Conservation (phyloP, 805 yeast genomes). For the Metschnikowia amazonensis region DNA sequence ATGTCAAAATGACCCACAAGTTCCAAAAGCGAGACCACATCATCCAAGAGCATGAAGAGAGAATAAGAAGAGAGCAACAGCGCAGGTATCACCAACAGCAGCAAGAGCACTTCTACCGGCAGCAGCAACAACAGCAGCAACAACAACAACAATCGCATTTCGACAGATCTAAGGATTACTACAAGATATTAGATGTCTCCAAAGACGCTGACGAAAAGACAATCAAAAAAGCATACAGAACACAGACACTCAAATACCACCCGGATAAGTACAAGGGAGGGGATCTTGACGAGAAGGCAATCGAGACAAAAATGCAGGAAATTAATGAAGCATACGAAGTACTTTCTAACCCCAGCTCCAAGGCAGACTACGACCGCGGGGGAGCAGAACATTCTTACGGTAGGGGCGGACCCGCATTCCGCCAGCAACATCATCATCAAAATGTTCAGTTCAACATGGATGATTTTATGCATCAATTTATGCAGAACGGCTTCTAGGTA, state of each 20-base stretch:
- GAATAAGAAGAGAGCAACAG: constrained; percentile 19
- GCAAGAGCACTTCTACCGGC: constrained; percentile 39
- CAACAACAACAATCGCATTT: constrained; percentile 26
- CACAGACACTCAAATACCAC: constrained; percentile 74
- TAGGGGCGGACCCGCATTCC: constrained; percentile 8
- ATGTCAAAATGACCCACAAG: constrained; percentile 38
- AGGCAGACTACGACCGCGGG: constrained; percentile 64
- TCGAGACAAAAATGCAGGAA: constrained; percentile 83
- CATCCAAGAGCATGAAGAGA: constrained; percentile 29
- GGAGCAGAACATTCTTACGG: constrained; percentile 11
- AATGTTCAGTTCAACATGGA: constrained; percentile 13
- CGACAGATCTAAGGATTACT: constrained; percentile 62
- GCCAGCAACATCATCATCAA: constrained; percentile 6
- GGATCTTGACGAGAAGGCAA: constrained; percentile 60
- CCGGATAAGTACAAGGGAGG: constrained; percentile 84
- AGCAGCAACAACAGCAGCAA: constrained; percentile 43
- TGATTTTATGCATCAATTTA: constrained; percentile 19
- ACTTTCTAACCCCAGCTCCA: constrained; percentile 60
- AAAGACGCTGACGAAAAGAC: constrained; percentile 65
- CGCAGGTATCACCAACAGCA: constrained; percentile 28
- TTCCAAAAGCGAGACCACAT: constrained; percentile 31
- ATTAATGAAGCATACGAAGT: constrained; percentile 92
- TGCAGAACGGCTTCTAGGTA: constrained; percentile 1
- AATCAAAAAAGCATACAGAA: constrained; percentile 77
- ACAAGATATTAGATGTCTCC: constrained; percentile 68